A percentile compares a stretch with the other conserved stretches of the same genome.
Conservation (phyloP, 225 moss, liverwort and hornwort genomes). For the Sphagnum tenellum region DNA sequence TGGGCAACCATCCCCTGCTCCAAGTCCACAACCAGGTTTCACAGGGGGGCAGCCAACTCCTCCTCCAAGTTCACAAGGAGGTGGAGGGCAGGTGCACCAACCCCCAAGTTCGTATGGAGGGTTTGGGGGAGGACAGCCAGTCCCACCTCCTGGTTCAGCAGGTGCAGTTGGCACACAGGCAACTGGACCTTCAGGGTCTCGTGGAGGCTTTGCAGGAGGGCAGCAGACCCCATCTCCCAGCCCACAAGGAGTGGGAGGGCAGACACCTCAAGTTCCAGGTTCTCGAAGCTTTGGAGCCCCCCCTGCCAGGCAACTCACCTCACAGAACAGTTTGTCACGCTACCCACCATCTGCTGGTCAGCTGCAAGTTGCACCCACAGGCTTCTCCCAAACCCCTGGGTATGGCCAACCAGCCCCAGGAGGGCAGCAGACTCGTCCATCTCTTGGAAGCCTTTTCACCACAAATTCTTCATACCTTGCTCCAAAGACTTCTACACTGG, state of each 20-base stretch:
- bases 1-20: constrained; percentile 21
- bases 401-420: constrained; percentile 32
- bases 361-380: constrained; percentile 18
- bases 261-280: constrained; percentile 9
- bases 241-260: constrained; percentile 14
- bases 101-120: not conserved
- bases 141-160: constrained; percentile 27
- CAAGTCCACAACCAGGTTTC: constrained; percentile 24
- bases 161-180: constrained; percentile 10
- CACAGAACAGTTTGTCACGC: constrained; percentile 25
- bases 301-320: constrained; percentile 22
- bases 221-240: constrained; percentile 10
- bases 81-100: constrained; percentile 22
- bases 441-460: constrained; percentile 35
- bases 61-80: constrained; percentile 8
- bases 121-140: constrained; percentile 25
- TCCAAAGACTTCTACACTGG: constrained; percentile 6
- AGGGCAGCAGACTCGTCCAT: constrained; percentile 29
- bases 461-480: not conserved
- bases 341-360: constrained; percentile 16
- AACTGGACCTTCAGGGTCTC: not conserved
- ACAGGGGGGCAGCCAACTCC: constrained; percentile 17
- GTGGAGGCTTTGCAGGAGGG: constrained; percentile 18
- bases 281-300: constrained; percentile 15
- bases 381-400: constrained; percentile 20